Evolutionary conservation across 352 stramenopile species (phyloP), one percentile per base, ranked within the genome.

Genomic region (Elongisporangium undulatum): DNA sequence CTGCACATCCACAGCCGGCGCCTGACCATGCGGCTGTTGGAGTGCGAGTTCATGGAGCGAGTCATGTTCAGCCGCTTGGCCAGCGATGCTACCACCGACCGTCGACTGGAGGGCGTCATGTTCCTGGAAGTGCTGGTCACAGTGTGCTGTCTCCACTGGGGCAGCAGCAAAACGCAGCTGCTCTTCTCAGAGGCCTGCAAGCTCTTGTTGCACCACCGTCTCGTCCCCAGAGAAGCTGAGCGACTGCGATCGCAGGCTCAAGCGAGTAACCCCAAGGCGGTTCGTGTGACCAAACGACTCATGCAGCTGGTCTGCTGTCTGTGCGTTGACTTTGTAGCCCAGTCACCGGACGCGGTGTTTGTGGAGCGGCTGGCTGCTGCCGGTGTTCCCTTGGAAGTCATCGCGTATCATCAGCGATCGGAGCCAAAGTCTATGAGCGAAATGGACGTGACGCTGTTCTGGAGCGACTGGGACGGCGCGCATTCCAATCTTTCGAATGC

Each of bases 241-340:
- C 56, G 29, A 21, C n/a, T 71, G 34, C 63, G 54, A 23, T 56
- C 22, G 4, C 51, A 41, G 23, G 21, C 15, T 6, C 24, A 48
- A 5, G 29, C 8, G 38, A 17, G 22, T 3, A 13, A 50, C 9
- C 39, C 21, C 3, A 68, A 68, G 4, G 49, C 56, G 15, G 21
- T 66, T 21, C 64, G 64, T 5, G 60, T 66, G 9, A 61, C 67
- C 10, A 82, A 79, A 38, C 71, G 73, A 15, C 23, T 73, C 1
- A 61, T 82, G 23, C 73, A 79, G 53, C 49, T 79, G 2, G 55
- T 72, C 10, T 82, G 70, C 50, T 82, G 67, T 39, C 19, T 82
- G 17, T 68, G 57, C 39, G 51, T 73, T 0, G 73, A 82, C 24
- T 71, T 64, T 39, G 60, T 63, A 5, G 61, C 71, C 17, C 63